Conservation (phyloP, 352 stramenopile species). For the Phytophthora megakarya region DNA sequence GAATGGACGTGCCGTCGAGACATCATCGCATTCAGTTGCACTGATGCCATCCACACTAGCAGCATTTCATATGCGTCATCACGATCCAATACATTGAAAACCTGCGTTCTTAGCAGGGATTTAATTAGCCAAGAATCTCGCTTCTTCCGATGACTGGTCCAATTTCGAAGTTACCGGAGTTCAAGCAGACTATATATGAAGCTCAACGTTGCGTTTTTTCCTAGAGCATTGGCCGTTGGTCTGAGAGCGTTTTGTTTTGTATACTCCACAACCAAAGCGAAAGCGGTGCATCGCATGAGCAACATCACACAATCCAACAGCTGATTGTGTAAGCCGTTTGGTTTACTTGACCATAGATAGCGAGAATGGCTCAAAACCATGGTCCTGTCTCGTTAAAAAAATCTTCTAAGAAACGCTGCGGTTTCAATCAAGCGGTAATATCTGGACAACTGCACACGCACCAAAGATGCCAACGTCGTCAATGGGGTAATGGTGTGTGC, state of each 20-base stretch:
- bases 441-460: constrained; percentile 18
- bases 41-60: background rate
- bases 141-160: background rate
- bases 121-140: background rate
- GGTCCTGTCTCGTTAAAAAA: constrained; percentile 12
- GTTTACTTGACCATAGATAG: too few species aligned
- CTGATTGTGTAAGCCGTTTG: too few species aligned
- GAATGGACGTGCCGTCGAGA: background rate
- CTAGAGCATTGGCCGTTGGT: constrained; percentile 11
- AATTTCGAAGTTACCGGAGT: background rate
- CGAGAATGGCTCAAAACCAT: background rate
- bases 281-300: background rate
- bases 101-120: background rate
- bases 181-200: background rate
- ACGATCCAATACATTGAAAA: background rate
- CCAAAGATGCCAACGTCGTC: constrained; percentile 8
- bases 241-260: constrained; percentile 6
- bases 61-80: too few species aligned
- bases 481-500: background rate
- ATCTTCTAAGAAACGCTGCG: constrained; percentile 19
- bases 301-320: background rate
- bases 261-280: constrained; percentile 12
- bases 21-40: background rate
- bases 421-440: constrained; percentile 18
- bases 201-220: constrained; percentile 14